Evolutionary conservation across 2,329 filamentous ascomycete species (phyloP), one percentile per base, ranked within the genome.

Genomic region (Microcera coccophila): DNA sequence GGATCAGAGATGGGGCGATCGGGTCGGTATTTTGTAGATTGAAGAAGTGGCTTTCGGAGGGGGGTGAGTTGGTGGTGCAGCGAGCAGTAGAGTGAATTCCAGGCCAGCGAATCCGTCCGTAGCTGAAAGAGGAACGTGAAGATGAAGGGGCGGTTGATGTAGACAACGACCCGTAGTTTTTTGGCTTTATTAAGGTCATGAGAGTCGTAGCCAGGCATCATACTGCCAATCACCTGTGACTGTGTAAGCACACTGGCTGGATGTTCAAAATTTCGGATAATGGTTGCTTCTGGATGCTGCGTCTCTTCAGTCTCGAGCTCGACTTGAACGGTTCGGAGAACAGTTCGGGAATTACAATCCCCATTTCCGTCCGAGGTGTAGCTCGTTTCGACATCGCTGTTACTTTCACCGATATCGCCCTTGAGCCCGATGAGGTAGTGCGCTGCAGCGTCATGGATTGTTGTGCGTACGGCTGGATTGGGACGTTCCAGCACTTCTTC

Each of bases 91-190:
- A 83, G 63, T 0, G 67, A 55, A n/a, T 76, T 69, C 61, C 70
- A 75, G 4, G 74, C 73, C 2, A 83, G 63, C 2, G 79, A 77
- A 41, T 78, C 72, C 5, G 84, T 83, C 36, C 73, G 72, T 12
- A 68, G 59, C 10, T 61, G 57, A 62, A 91, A 91, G 4, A 93
- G 69, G 47, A 93, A 84, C 2, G 83, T 78, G 61, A 87, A 90
- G 36, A 91, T 77, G 63, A 91, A 91, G 0, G 87, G 87, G 18
- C 76, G 78, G 61, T 82, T 81, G 35, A 84, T 77, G 58, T 90
- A 90, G 38, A 90, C 76, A 5, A 90, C 76, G 2, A 87, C 82
- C 1, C 83, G 78, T 32, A 90, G 63, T 53, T 75, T 79, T 45
- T 72, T 70, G 2, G 70, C 67, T 55, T 77, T 78, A 58, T 75